Base-by-base conservation (phyloP, 805 yeast genomes). In the Metschnikowia reukaufii region DNA sequence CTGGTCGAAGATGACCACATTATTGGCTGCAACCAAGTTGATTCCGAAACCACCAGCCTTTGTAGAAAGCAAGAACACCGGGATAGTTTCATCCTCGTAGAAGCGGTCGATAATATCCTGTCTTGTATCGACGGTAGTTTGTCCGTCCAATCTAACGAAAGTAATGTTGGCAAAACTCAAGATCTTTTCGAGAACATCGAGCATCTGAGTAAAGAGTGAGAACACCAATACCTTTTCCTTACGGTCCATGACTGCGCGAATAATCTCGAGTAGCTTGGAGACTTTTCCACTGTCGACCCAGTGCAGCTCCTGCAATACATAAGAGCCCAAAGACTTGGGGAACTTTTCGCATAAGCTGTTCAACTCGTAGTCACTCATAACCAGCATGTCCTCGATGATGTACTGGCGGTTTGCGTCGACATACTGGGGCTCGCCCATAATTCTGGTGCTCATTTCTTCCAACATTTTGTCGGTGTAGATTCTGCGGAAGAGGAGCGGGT, bases 31-130 rank as follows among this genome's bases (percentile, higher is more conserved):
- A 1, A 96, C 94, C 58, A 94, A 76, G 61, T 94, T 94, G 67
- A 94, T 94, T 48, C 99, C 99, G 68, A 94, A 94, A 1, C 99
- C 99, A 62, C 99, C 99, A 0, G 99, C 98, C 63, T 88, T 89
- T 3, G 99, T 94, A 9, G 97, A 88, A 36, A 94, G 72, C 41
- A 94, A 72, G 60, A 94, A 92, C 3, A 94, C 85, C 0, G 96
- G 92, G 53, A 94, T 88, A 4, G 81, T 74, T 0, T 79, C 78
- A 51, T 90, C 96, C 29, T 87, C 90, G 59, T 89, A 85, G 62
- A 87, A 94, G 56, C 81, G 81, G 68, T 94, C 99, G 56, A 94
- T 92, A 55, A 92, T 70, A 48, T 86, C 88, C 66, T 94, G 99
- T 62, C 99, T 81, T 21, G 87, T 83, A 52, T 94, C 97, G 45